phyloP scores from a whole-genome alignment of 192 early-diverging fungal genomes.

The Coemansia sp. region DNA sequence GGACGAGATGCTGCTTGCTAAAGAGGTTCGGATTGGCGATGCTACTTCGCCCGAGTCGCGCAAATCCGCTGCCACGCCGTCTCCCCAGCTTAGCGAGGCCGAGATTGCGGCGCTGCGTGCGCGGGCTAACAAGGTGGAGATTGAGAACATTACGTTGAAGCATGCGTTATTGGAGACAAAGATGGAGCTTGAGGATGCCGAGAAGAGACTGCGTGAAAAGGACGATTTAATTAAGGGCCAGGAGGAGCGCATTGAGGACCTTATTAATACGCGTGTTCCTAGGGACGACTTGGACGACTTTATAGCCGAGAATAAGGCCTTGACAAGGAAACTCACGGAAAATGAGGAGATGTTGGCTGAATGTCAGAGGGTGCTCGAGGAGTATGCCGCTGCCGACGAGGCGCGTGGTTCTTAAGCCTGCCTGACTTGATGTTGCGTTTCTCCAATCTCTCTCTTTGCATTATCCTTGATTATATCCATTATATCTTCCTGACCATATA shows the following conservation, averaged over 20 bases:
- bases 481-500: too few relatives aligned
- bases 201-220: conserved; percentile 47
- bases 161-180: conserved; percentile 55
- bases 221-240: conserved; percentile 49
- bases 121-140: conserved; percentile 31
- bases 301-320: conserved; percentile 29
- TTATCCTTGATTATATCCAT: not conserved
- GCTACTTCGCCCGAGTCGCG: conserved; percentile 5
- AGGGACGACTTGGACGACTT: conserved; percentile 51
- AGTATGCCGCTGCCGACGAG: conserved; percentile 35
- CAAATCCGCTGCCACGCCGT: not conserved
- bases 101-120: conserved; percentile 10
- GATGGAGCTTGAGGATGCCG: conserved; percentile 46
- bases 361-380: conserved; percentile 50
- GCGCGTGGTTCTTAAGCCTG: not conserved
- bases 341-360: conserved; percentile 47
- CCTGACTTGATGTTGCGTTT: not conserved
- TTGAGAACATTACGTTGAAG: conserved; percentile 39
- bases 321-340: conserved; percentile 28
- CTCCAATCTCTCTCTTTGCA: not conserved
- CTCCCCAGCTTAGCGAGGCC: not conserved
- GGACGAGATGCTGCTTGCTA: conserved; percentile 43
- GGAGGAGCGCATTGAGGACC: conserved; percentile 41
- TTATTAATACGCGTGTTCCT: conserved; percentile 52
- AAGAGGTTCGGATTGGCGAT: conserved; percentile 4